These are phyloP conservation scores for Hygrocybe punicea DNA, from an alignment of 768 basidiomycete species.

Conservation along the genomic window DNA sequence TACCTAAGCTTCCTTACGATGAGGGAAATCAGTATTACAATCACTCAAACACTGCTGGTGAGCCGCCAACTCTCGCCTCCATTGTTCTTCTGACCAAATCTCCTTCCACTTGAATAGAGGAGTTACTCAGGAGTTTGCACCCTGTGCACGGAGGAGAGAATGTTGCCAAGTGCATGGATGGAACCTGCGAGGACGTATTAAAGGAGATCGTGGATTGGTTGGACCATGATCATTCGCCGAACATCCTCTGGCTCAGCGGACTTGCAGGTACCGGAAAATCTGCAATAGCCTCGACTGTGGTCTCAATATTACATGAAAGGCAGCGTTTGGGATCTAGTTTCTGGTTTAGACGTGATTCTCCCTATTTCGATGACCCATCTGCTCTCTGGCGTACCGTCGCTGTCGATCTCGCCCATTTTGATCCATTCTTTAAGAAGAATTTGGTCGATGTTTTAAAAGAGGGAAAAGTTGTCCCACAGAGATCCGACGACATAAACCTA, in stretches of 20 bases:
- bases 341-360: background rate
- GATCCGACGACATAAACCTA: background rate
- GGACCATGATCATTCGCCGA: background rate
- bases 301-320: background rate
- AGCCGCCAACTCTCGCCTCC: too few species aligned
- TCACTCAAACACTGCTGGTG: too few species aligned
- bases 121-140: too few species aligned
- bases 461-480: background rate
- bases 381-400: conserved; percentile 6
- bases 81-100: too few species aligned
- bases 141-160: too few species aligned
- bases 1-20: too few species aligned
- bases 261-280: conserved; percentile 4
- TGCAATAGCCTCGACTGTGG: background rate
- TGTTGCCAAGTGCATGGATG: background rate
- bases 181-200: background rate
- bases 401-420: background rate
- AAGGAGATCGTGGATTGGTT: background rate
- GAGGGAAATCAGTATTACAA: too few species aligned
- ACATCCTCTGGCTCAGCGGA: conserved; percentile 4
- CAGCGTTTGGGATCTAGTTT: background rate
- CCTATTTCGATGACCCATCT: background rate
- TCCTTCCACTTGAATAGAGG: too few species aligned
- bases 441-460: background rate
- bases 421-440: background rate